Percentiles rank a stretch among this genome's conserved stretches.
Conservation (phyloP, 1,139 yeast species). For the Debaryomycetaceae sp. region DNA sequence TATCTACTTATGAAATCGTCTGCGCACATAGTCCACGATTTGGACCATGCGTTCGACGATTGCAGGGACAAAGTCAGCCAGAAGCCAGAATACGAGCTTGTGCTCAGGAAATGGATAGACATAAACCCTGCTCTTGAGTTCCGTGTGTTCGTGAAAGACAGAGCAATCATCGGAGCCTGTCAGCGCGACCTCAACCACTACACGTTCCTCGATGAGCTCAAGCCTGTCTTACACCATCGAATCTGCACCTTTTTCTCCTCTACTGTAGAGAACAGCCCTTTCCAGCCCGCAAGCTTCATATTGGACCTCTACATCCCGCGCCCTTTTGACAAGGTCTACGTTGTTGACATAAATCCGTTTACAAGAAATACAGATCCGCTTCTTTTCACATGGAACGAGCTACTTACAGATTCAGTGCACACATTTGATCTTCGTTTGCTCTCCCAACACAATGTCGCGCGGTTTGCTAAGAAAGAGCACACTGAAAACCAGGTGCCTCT, state of each 20-base stretch:
- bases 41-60: slow-evolving; percentile 66
- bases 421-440: slow-evolving; percentile 59
- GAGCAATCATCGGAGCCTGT: slow-evolving; percentile 64
- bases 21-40: slow-evolving; percentile 81
- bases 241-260: slow-evolving; percentile 55
- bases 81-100: slow-evolving; percentile 50
- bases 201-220: slow-evolving; percentile 54
- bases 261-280: slow-evolving; percentile 39
- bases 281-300: slow-evolving; percentile 58
- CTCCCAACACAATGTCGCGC: slow-evolving; percentile 60
- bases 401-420: slow-evolving; percentile 27
- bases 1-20: slow-evolving; percentile 82
- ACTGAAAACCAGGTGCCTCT: slow-evolving; percentile 89
- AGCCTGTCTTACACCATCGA: slow-evolving; percentile 41
- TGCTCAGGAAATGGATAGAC: slow-evolving; percentile 74
- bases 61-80: slow-evolving; percentile 17
- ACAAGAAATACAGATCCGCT: slow-evolving; percentile 72
- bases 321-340: slow-evolving; percentile 60
- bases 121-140: slow-evolving; percentile 90
- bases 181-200: slow-evolving; percentile 88
- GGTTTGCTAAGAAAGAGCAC: slow-evolving; percentile 78
- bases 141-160: slow-evolving; percentile 70
- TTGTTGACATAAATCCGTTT: slow-evolving; percentile 86
- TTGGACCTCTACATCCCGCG: slow-evolving; percentile 81
- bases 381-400: slow-evolving; percentile 81